A percentile compares a stretch with the other conserved stretches of the same genome.
Conservation (phyloP, 1,139 yeast species). For the Blastobotrys apis region DNA sequence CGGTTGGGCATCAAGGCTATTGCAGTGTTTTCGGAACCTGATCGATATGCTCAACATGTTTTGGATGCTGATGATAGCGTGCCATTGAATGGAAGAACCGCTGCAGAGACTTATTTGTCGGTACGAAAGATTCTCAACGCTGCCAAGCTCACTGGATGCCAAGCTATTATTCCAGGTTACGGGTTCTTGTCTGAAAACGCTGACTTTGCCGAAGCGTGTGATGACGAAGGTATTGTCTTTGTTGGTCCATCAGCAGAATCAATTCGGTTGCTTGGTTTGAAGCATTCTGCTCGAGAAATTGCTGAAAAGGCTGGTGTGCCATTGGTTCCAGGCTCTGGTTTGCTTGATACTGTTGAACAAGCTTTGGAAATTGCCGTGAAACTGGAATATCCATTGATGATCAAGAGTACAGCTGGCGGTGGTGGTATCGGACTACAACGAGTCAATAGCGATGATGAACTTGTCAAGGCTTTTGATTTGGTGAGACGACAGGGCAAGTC, state of each 20-base stretch:
- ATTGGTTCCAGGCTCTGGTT: constrained; percentile 89
- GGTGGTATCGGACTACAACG: constrained; percentile 98
- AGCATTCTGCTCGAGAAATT: constrained; percentile 93
- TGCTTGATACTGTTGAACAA: constrained; percentile 63
- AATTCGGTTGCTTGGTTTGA: constrained; percentile 82
- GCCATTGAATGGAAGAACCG: constrained; percentile 72
- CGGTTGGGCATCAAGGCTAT: constrained; percentile 72
- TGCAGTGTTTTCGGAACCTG: constrained; percentile 89
- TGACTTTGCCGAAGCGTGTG: constrained; percentile 87
- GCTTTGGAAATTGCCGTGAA: constrained; percentile 73
- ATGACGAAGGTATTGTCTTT: constrained; percentile 74
- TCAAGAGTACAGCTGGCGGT: constrained; percentile 97
- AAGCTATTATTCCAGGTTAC: constrained; percentile 95
- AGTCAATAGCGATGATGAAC: constrained; percentile 76
- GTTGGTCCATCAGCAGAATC: constrained; percentile 96
- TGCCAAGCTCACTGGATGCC: constrained; percentile 76
- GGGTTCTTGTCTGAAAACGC: constrained; percentile 97
- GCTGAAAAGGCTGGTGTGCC: constrained; percentile 89
- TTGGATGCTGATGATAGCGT: constrained; percentile 74
- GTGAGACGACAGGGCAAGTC: constrained; percentile 92
- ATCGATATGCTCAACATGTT: constrained; percentile 83
- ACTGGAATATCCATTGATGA: constrained; percentile 88
- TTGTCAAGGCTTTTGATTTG: constrained; percentile 77
- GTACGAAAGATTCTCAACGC: constrained; percentile 81
- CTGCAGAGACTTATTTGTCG: constrained; percentile 85